Evolutionary conservation across 495 filamentous ascomycete species (phyloP).

Genomic region (Trichocladium antarcticum): DNA sequence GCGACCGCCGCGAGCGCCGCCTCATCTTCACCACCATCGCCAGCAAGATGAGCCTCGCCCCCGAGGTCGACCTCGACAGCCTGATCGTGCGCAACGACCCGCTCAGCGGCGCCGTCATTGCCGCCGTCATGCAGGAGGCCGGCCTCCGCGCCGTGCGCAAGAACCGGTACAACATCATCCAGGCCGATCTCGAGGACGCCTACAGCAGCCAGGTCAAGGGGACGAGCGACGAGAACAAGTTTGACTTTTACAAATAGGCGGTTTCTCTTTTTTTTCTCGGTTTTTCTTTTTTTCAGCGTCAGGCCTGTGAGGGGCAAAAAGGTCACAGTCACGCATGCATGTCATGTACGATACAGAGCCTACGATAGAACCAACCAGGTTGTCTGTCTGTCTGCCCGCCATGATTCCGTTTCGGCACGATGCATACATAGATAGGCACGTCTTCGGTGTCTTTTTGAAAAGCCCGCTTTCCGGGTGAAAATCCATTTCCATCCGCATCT

Average conservation of each 20-base stretch:
- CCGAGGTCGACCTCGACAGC: conserved; percentile 91
- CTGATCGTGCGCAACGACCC: conserved; percentile 95
- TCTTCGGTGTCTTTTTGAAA: too few relatives aligned
- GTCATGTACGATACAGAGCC: conserved; percentile 5
- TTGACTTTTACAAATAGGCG: conserved; percentile 54
- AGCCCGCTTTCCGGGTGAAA: too few relatives aligned
- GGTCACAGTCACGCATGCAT: not conserved
- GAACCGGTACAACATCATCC: conserved; percentile 98
- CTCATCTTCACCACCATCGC: conserved; percentile 96
- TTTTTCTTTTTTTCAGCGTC: not conserved
- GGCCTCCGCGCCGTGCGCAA: conserved; percentile 91
- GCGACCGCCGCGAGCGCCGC: conserved; percentile 84
- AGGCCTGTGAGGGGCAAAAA: not conserved
- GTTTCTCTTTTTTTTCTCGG: not conserved
- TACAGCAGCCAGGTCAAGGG: conserved; percentile 93
- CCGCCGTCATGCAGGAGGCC: conserved; percentile 98
- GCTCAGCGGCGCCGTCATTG: conserved; percentile 88
- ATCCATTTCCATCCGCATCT: too few relatives aligned
- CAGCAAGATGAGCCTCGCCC: conserved; percentile 87
- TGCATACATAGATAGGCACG: too few relatives aligned
- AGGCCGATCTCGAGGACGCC: conserved; percentile 87
- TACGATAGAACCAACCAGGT: conserved; percentile 4
- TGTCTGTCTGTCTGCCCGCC: not conserved
- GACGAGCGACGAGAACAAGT: conserved; percentile 65
- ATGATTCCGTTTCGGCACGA: too few relatives aligned